A percentile compares a stretch with the other conserved stretches of the same genome.
Evolutionary conservation across 331 rosid species (phyloP).

Genomic region (Quercus lobata): DNA sequence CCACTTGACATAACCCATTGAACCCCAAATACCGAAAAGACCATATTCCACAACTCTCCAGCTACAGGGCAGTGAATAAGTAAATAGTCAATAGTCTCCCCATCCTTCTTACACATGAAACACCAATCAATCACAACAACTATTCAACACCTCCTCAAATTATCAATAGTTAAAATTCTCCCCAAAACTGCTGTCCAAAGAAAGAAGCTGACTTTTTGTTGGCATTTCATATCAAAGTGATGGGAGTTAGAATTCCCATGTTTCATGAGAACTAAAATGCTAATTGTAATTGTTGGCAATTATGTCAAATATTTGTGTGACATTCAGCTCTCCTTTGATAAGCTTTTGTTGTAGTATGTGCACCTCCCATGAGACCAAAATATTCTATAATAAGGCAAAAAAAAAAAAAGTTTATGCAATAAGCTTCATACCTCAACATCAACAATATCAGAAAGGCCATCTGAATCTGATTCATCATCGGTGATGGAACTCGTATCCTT

Average conservation of each 20-base stretch:
- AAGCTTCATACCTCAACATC: slow-evolving; percentile 54
- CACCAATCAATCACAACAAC: no score
- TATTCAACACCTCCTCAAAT: no score
- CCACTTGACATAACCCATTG: no score
- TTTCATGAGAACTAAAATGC: not conserved
- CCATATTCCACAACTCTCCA: no score
- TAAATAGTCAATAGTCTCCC: no score
- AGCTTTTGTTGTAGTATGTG: not conserved
- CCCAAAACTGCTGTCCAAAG: no score
- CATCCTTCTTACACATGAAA: no score
- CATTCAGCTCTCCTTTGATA: not conserved
- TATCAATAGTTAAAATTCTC: no score
- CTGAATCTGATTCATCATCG: slow-evolving; percentile 40
- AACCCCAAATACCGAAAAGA: no score
- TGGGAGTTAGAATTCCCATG: not conserved
- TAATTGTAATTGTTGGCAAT: not conserved
- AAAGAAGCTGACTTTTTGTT: not conserved
- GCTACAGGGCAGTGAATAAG: no score
- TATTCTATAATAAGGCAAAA: not conserved
- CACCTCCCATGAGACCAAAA: not conserved
- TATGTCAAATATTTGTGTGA: not conserved
- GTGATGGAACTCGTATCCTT: slow-evolving; percentile 21
- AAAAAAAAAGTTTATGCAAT: not conserved
- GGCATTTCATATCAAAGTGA: not conserved
- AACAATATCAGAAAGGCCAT: slow-evolving; percentile 77